Conservation (phyloP, 768 basidiomycete genomes). For the Psilocybe cyanescens region DNA sequence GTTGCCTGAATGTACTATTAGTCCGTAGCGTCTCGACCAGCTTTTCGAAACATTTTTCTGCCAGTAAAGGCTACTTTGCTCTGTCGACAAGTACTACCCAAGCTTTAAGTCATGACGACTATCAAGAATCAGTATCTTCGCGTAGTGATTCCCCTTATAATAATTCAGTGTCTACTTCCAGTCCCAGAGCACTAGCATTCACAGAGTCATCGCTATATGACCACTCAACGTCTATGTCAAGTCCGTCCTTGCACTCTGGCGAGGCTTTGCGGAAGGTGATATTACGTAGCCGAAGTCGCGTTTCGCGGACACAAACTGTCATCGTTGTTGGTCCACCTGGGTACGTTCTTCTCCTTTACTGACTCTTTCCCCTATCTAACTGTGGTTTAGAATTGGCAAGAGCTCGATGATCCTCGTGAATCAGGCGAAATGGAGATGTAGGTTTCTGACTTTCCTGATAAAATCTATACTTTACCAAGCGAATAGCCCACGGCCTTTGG, state of each 20-base stretch:
- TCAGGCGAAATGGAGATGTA: slow-evolving; percentile 75
- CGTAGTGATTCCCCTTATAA: slow-evolving; percentile 41
- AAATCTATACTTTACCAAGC: slow-evolving; percentile 1
- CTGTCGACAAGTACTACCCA: slow-evolving; percentile 38
- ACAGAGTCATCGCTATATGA: slow-evolving; percentile 27
- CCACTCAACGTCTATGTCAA: slow-evolving; percentile 31
- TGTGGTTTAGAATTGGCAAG: slow-evolving; percentile 59
- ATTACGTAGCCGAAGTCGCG: slow-evolving; percentile 43
- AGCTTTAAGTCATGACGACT: slow-evolving; percentile 39
- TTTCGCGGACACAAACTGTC: slow-evolving; percentile 59
- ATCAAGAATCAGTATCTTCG: slow-evolving; percentile 46
- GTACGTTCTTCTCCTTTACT: slow-evolving; percentile 33
- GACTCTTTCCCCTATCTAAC: slow-evolving; percentile 5
- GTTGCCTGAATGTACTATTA: slow-evolving; percentile 14
- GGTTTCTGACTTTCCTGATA: slow-evolving; percentile 15
- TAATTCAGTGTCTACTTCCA: slow-evolving; percentile 22
- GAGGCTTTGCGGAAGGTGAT: slow-evolving; percentile 50
- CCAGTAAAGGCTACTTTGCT: slow-evolving; percentile 43
- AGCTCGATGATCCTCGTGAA: slow-evolving; percentile 71
- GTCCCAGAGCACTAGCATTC: slow-evolving; percentile 22
- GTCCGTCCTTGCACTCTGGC: slow-evolving; percentile 37
- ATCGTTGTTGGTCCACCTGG: slow-evolving; percentile 69
- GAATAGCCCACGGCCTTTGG: slow-evolving; percentile 69
- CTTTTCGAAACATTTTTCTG: slow-evolving; percentile 58
- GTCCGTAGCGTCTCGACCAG: slow-evolving; percentile 57